These are phyloP conservation scores for Euphorbia celastroides DNA, from an alignment of 441 rosid species.

Conservation along the genomic window DNA sequence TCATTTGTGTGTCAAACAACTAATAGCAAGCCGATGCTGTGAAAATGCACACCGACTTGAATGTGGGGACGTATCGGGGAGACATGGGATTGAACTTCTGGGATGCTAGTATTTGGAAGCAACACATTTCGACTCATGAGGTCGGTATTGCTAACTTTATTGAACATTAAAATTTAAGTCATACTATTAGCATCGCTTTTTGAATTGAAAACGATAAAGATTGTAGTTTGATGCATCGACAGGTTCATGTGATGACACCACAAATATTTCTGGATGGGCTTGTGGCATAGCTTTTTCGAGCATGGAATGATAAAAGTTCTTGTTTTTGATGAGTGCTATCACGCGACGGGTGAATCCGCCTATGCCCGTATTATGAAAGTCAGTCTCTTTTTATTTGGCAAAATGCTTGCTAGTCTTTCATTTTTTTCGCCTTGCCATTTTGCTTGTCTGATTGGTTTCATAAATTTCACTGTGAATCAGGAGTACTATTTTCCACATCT, in stretches of 20 bases:
- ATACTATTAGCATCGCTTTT: neutral
- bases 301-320: conserved; percentile 64
- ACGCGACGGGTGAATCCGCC: conserved; percentile 61
- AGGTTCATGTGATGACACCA: conserved; percentile 98
- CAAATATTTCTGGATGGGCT: conserved; percentile 64
- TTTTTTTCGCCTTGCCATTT: neutral
- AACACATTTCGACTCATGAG: conserved; percentile 54
- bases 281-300: conserved; percentile 63
- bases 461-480: conserved; percentile 34
- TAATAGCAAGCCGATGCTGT: conserved; percentile 60
- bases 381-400: conserved; percentile 30
- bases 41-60: conserved; percentile 59
- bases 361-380: conserved; percentile 85
- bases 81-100: conserved; percentile 72
- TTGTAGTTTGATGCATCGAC: conserved; percentile 15
- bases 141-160: conserved; percentile 26
- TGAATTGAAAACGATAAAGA: neutral
- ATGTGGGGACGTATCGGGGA: conserved; percentile 77
- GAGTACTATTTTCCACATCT: conserved; percentile 68
- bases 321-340: conserved; percentile 95
- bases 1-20: conserved; percentile 8
- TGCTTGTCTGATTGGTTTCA: neutral
- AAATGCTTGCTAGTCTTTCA: no score
- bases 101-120: conserved; percentile 52
- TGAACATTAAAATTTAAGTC: neutral